A percentile compares a stretch with the other conserved stretches of the same genome.
These are phyloP conservation scores for Albophoma yamanashiensis DNA, from an alignment of 2,329 filamentous ascomycete species.

Conservation along the genomic window DNA sequence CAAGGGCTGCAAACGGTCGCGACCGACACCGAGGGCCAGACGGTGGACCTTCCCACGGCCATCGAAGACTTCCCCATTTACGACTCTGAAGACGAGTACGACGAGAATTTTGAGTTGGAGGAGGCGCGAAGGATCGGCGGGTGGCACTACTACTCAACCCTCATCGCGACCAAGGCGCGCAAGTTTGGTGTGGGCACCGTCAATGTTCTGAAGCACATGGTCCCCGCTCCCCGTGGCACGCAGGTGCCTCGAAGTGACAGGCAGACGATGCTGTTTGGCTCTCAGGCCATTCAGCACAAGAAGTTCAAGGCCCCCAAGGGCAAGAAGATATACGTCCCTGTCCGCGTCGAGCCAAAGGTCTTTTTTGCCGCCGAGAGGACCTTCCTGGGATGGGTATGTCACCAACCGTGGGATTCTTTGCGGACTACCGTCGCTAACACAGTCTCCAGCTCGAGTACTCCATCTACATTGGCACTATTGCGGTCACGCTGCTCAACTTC, in stretches of 20 bases:
- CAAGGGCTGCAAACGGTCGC: slow-evolving; percentile 33
- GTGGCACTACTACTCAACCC: slow-evolving; percentile 58
- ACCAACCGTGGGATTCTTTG: background rate
- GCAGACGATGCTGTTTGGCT: slow-evolving; percentile 41
- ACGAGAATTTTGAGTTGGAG: slow-evolving; percentile 64
- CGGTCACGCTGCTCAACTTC: slow-evolving; percentile 76
- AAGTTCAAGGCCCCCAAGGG: slow-evolving; percentile 65
- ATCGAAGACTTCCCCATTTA: slow-evolving; percentile 77
- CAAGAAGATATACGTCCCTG: slow-evolving; percentile 90
- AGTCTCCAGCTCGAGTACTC: slow-evolving; percentile 72
- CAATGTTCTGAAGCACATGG: slow-evolving; percentile 34
- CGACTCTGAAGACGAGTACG: slow-evolving; percentile 72
- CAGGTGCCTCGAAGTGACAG: slow-evolving; percentile 47
- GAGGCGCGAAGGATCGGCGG: slow-evolving; percentile 69
- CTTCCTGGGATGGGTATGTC: slow-evolving; percentile 79
- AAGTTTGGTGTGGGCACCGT: slow-evolving; percentile 30
- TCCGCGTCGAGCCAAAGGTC: slow-evolving; percentile 94
- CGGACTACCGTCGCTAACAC: slow-evolving; percentile 8
- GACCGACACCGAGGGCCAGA: slow-evolving; percentile 72
- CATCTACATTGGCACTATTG: slow-evolving; percentile 84
- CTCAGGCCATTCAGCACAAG: slow-evolving; percentile 43
- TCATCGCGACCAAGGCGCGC: slow-evolving; percentile 37
- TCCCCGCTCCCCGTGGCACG: slow-evolving; percentile 44
- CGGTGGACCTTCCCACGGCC: slow-evolving; percentile 46
- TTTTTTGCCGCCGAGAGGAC: slow-evolving; percentile 95